Base-by-base conservation (phyloP, 2,329 filamentous ascomycete genomes). In the Fonsecaea pedrosoi region DNA sequence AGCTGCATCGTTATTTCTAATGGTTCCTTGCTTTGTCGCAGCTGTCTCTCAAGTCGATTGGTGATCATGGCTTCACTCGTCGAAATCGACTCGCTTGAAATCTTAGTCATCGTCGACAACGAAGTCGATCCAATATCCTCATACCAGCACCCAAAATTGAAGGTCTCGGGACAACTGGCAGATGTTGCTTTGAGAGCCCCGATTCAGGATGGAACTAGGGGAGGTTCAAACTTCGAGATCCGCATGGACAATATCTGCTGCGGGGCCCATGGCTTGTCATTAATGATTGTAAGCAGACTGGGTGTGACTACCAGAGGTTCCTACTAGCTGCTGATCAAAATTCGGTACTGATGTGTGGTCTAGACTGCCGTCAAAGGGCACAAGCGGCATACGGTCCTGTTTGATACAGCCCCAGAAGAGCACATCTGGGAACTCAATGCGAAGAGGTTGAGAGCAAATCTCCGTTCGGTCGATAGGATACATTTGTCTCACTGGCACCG, bases 401-500 rank as follows among this genome's bases (percentile, higher is more conserved):
- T 86, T 64, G 84, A 86, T 70, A 78, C 82, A 1, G 85, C 84
- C 0, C 85, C 85, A 0, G 84, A 86, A 71, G 84, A 82, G 53
- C 78, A 80, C 7, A 75, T 79, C 3, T 86, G 83, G 81, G 80
- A 83, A 69, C 75, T 78, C n/a, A 86, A 86, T 68, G 79, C 77
- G 3, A 79, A 74, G 4, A 77, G 84, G 1, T 73, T 85, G 18
- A 73, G 76, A 32, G 75, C 80, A 1, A 77, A 83, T 70, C 73
- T 84, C 3, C 74, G 78, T 1, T 70, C 73, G 0, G 76, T 86
- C 30, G 84, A 85, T 68, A 65, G 80, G 13, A 79, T 85, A 21
- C 78, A 84, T 56, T 74, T 86, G 30, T 84, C 82, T 4, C 82
- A 85, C 70, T 85, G 84, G 84, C 83, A 87, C 74, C 79, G 84